phyloP scores from a whole-genome alignment of 2,329 filamentous ascomycete genomes.

The Xylariomycetidae sp. region DNA sequence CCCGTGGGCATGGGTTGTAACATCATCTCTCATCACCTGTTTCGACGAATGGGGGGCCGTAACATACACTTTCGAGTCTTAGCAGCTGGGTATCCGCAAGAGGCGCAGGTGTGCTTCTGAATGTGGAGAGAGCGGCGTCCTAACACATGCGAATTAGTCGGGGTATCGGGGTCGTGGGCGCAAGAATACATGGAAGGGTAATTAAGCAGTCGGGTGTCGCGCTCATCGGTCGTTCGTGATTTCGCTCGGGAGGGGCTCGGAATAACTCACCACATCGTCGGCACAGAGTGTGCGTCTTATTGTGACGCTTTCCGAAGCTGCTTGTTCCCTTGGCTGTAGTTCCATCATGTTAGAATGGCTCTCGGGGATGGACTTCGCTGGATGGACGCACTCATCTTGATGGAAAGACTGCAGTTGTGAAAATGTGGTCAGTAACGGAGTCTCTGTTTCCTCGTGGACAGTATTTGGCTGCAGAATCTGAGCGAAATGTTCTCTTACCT shows the following conservation, averaged over 20 bases:
- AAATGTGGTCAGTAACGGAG: slow-evolving; percentile 12
- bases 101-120: slow-evolving; percentile 97
- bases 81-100: slow-evolving; percentile 94
- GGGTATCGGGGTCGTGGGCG: too few species aligned
- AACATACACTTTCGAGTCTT: slow-evolving; percentile 98
- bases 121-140: slow-evolving; percentile 97
- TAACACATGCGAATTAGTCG: slow-evolving; percentile 44
- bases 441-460: too few species aligned
- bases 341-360: too few species aligned
- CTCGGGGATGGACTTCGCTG: too few species aligned
- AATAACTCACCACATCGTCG: slow-evolving; percentile 86
- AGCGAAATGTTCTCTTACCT: too few species aligned
- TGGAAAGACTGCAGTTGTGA: slow-evolving; percentile 18
- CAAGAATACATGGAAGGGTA: too few species aligned
- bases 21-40: slow-evolving; percentile 35
- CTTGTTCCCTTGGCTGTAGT: slow-evolving; percentile 31
- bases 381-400: slow-evolving; percentile 30
- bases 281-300: slow-evolving; percentile 98
- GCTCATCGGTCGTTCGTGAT: slow-evolving; percentile 4
- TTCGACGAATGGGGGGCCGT: slow-evolving; percentile 2
- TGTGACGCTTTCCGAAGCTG: slow-evolving; percentile 62
- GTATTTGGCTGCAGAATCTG: too few species aligned
- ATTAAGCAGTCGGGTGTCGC: too few species aligned
- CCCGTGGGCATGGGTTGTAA: background rate
- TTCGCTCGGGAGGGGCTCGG: slow-evolving; percentile 1